phyloP scores from a whole-genome alignment of 345 rosid genomes.

The Kernera saxatilis region DNA sequence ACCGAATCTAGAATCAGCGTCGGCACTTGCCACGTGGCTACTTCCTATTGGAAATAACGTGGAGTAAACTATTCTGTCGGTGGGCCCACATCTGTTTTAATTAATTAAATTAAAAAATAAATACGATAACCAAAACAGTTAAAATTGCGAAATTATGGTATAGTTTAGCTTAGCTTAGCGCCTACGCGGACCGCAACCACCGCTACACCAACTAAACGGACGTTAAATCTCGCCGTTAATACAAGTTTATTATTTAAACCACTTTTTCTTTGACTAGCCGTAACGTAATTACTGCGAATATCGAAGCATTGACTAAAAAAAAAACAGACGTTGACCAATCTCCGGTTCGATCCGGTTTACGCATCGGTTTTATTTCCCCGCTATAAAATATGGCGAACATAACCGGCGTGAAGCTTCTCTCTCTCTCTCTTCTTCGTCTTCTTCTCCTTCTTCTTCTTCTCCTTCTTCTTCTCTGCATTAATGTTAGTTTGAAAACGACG shows the following conservation, averaged over 20 bases:
- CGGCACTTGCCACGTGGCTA: constrained; percentile 10
- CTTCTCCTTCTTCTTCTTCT: not conserved
- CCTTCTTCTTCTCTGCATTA: constrained; percentile 9
- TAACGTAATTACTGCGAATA: constrained; percentile 8
- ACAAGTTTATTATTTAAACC: not conserved
- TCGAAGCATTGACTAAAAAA: constrained; percentile 12
- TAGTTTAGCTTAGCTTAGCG: constrained; percentile 20
- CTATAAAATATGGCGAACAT: constrained; percentile 11
- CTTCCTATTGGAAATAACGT: not conserved
- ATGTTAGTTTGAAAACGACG: constrained; percentile 26
- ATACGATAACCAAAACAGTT: not conserved
- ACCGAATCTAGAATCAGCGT: constrained; percentile 9
- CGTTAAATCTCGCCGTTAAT: constrained; percentile 19
- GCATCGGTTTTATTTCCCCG: not conserved
- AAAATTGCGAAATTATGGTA: not conserved
- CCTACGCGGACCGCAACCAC: constrained; percentile 30
- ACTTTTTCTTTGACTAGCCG: constrained; percentile 14
- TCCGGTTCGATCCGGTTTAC: constrained; percentile 9
- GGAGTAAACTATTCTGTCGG: constrained; percentile 28
- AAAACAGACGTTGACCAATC: not conserved
- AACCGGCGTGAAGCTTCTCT: not conserved
- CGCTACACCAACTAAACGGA: constrained; percentile 23
- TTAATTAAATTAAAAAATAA: not conserved
- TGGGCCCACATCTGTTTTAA: constrained; percentile 12
- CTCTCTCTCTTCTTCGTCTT: not conserved